Percentiles rank a stretch among this genome's conserved stretches.
phyloP scores from a whole-genome alignment of 352 stramenopile species.

The Phytophthora tubulina region DNA sequence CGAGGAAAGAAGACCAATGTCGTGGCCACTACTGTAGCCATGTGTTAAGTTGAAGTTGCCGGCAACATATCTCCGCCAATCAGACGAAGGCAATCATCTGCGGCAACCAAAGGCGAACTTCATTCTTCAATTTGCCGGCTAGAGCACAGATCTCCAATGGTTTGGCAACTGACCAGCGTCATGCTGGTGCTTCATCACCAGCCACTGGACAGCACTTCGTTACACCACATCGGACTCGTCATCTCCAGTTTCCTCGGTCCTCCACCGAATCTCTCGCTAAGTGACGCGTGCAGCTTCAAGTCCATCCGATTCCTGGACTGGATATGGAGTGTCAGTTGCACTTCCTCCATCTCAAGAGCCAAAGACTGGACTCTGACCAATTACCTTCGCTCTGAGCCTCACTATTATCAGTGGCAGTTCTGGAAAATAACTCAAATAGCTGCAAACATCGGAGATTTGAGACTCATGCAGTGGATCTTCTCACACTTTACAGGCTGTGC shows the following conservation, averaged over 20 bases:
- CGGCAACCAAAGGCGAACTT: no score
- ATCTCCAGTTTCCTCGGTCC: constrained; percentile 10
- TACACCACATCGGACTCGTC: neutral
- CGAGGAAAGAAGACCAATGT: no score
- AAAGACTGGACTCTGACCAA: constrained; percentile 1
- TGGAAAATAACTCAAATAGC: constrained; percentile 3
- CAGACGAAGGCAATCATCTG: no score
- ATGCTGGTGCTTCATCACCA: no score
- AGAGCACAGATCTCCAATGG: no score
- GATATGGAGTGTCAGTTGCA: constrained; percentile 2
- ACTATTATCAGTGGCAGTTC: constrained; percentile 19
- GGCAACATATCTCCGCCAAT: no score
- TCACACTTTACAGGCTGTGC: neutral
- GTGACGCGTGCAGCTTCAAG: neutral
- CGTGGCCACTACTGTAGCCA: no score
- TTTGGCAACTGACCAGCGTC: no score
- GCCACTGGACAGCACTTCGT: no score
- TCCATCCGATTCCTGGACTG: constrained; percentile 8
- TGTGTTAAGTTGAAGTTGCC: no score
- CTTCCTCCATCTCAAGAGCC: neutral
- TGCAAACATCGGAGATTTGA: constrained; percentile 1
- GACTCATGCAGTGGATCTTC: constrained; percentile 13
- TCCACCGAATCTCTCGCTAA: neutral
- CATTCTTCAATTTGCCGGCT: no score
- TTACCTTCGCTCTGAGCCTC: constrained; percentile 3